phyloP scores from a whole-genome alignment of 441 rosid species.

The Euphorbia celastroides region DNA sequence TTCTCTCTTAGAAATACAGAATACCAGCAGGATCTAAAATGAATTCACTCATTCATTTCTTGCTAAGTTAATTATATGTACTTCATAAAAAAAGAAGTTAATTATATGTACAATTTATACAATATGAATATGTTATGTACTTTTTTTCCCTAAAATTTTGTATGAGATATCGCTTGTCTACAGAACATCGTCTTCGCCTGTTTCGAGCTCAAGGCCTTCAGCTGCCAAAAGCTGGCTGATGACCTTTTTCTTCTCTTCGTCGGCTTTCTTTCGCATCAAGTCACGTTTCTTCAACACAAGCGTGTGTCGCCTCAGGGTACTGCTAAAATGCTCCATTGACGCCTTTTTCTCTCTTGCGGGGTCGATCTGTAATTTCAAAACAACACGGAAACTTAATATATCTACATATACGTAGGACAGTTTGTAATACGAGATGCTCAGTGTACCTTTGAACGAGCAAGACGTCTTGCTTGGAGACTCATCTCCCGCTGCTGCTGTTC shows the following conservation, averaged over 20 bases:
- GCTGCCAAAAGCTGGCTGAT: conserved; percentile 72
- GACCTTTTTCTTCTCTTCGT: conserved; percentile 58
- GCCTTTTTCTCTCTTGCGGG: conserved; percentile 92
- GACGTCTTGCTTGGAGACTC: conserved; percentile 79
- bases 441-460: conserved; percentile 80
- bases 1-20: no score
- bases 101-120: conserved; percentile 20
- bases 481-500: conserved; percentile 95
- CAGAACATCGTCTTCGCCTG: conserved; percentile 45
- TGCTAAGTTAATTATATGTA: conserved; percentile 14
- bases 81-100: no score
- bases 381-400: not conserved
- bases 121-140: not conserved
- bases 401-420: not conserved
- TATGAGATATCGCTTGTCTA: conserved; percentile 13
- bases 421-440: conserved; percentile 4
- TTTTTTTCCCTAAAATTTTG: not conserved
- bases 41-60: conserved; percentile 8
- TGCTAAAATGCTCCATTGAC: conserved; percentile 55
- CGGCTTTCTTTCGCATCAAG: conserved; percentile 81
- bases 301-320: conserved; percentile 73
- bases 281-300: conserved; percentile 84
- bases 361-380: conserved; percentile 45
- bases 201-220: conserved; percentile 86
- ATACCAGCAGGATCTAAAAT: not conserved